These are phyloP conservation scores for Neurospora sp. DNA, from an alignment of 495 filamentous ascomycete genomes.

Conservation along the genomic window DNA sequence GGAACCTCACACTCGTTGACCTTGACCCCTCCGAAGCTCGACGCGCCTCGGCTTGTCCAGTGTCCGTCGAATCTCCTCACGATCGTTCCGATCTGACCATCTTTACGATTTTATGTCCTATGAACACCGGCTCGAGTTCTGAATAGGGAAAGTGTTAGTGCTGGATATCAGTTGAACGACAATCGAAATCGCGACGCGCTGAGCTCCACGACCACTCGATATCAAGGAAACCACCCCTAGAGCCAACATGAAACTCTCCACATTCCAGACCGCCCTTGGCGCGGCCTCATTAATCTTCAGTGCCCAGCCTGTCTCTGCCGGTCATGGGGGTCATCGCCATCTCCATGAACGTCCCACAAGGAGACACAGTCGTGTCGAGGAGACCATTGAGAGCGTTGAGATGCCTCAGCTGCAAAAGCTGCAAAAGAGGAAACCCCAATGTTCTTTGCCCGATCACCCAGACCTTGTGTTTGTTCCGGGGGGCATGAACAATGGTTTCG, in stretches of 20 bases:
- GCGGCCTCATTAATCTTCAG: constrained; percentile 36
- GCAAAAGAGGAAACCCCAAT: constrained; percentile 36
- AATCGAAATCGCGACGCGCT: background rate
- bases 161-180: background rate
- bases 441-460: constrained; percentile 56
- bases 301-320: constrained; percentile 20
- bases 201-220: background rate
- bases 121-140: background rate
- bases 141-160: background rate
- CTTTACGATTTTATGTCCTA: background rate
- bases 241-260: constrained; percentile 36
- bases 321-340: constrained; percentile 23
- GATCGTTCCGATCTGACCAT: background rate
- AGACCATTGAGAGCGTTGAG: constrained; percentile 13
- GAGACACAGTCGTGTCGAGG: constrained; percentile 20
- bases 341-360: constrained; percentile 23
- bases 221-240: background rate
- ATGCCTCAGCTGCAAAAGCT: constrained; percentile 20
- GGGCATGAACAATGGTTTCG: constrained; percentile 63
- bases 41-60: background rate
- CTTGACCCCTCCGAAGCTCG: background rate
- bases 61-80: background rate
- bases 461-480: constrained; percentile 60
- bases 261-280: constrained; percentile 38
- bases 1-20: constrained; percentile 4